Evolutionary conservation across 257 asterid species (phyloP).

Genomic region (Pogostemon cablin): DNA sequence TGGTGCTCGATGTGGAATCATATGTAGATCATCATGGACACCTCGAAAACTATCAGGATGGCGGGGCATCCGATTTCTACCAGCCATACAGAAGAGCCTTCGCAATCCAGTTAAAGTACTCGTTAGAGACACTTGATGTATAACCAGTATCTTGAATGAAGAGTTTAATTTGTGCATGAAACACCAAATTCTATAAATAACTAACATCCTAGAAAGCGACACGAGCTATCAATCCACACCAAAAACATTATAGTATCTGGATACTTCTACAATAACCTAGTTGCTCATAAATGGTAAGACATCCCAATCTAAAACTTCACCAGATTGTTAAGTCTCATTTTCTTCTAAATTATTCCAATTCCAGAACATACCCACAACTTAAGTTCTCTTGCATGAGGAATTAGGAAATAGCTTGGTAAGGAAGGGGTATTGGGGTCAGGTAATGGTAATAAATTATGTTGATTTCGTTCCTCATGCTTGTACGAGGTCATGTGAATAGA

Average conservation of each 20-base stretch:
- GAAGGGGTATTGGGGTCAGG: too few species aligned
- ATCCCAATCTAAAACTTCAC: neutral
- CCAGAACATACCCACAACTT: neutral
- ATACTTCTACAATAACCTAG: neutral
- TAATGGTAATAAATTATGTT: too few species aligned
- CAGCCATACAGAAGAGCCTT: constrained; percentile 54
- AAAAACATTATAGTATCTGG: neutral
- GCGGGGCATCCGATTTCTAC: constrained; percentile 71
- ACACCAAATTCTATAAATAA: neutral
- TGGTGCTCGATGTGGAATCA: constrained; percentile 49
- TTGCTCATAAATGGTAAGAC: neutral
- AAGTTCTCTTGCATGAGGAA: constrained; percentile 16
- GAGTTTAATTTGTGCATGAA: neutral
- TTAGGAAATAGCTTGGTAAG: neutral
- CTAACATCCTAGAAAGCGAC: neutral
- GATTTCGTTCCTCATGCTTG: too few species aligned
- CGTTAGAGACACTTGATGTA: constrained; percentile 2
- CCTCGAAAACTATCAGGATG: constrained; percentile 54
- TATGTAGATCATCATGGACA: constrained; percentile 57
- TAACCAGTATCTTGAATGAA: neutral
- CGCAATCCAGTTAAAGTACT: constrained; percentile 14
- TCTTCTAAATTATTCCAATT: constrained; percentile 3
- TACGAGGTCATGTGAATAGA: too few species aligned
- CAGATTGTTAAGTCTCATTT: neutral
- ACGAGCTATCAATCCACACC: neutral